A percentile compares a stretch with the other conserved stretches of the same genome.
Conservation (phyloP, 108 stramenopile species). For the Skeletonema menzelii region DNA sequence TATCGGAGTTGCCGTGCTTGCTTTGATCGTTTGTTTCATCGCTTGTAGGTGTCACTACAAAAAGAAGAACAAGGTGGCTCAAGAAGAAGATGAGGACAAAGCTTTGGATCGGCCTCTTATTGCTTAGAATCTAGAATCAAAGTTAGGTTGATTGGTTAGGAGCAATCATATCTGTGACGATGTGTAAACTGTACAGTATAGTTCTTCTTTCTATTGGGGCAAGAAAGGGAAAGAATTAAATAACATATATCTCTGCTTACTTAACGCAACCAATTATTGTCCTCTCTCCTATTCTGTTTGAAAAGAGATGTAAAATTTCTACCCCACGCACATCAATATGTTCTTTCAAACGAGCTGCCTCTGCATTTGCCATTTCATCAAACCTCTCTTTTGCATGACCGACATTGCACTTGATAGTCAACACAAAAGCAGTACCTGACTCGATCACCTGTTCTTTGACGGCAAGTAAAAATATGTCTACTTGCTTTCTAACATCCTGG, state of each 20-base stretch:
- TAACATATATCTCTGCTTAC: background rate
- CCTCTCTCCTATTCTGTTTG: constrained; percentile 60
- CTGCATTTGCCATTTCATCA: constrained; percentile 39
- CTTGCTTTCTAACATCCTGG: constrained; percentile 48
- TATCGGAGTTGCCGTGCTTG: background rate
- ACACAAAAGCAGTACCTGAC: constrained; percentile 43
- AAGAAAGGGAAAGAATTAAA: no score
- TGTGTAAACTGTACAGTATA: background rate
- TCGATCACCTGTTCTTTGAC: constrained; percentile 30
- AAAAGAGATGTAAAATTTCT: constrained; percentile 55
- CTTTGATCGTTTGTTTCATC: background rate
- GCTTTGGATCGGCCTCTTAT: background rate
- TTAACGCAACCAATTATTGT: constrained; percentile 54
- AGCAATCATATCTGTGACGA: no score
- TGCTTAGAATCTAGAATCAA: background rate
- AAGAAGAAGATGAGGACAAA: background rate
- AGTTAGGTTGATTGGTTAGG: background rate
- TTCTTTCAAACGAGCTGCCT: constrained; percentile 41
- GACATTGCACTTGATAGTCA: constrained; percentile 64
- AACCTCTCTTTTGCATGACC: constrained; percentile 59
- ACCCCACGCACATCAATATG: constrained; percentile 22
- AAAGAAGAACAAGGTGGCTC: background rate
- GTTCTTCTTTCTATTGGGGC: no score
- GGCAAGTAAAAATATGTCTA: constrained; percentile 53
- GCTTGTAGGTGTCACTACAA: background rate